Base-by-base conservation (phyloP, 352 stramenopile genomes). In the Phytophthora citrophthora region DNA sequence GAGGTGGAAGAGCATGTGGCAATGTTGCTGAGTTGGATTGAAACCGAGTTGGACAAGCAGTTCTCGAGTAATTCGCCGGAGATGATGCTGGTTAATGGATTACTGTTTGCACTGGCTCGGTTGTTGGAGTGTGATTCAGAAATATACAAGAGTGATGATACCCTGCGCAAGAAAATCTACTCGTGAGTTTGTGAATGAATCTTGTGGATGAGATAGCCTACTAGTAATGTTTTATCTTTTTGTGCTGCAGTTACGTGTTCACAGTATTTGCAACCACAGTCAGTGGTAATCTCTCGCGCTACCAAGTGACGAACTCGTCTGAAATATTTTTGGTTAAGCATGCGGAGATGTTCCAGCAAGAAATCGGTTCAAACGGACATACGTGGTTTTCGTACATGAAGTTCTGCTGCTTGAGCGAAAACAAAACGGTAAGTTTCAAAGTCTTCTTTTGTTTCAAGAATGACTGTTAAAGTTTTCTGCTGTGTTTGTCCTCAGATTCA, bases 301-400 rank as follows among this genome's bases (percentile, higher is more conserved):
- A 87, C 45, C 77, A 91, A 45, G 81, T 93, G 12, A 88, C 81
- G 23, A 93, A 81, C 24, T 68, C 82, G n/a, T 66, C 74, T 24
- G 62, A 88, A 38, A 64, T 72, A 15, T 90, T 93, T 47, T 29
- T 93, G 16, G 47, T 72, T 1, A 70, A 81, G 9, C 76, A 89
- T 38, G 68, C 69, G 15, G 26, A 54, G 5, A 61, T 65, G 11
- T 89, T 93, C 47, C 36, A 54, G 5, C 61, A 79, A 29, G 79
- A 91, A 47, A 86, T 91, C 27, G 84, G 81, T 0, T 20, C 61
- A n/a, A 86, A 74, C 57, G 73, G 72, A 3, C 63, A 77, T 23
- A 49, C 58, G 13, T 91, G 81, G 84, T 90, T 88, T 56, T 75
- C 75, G 3, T 90, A 89, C 54, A 87, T 89, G 75, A 87, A 86